Base-by-base conservation (phyloP, 2,329 filamentous ascomycete genomes). In the Nemania sp. region DNA sequence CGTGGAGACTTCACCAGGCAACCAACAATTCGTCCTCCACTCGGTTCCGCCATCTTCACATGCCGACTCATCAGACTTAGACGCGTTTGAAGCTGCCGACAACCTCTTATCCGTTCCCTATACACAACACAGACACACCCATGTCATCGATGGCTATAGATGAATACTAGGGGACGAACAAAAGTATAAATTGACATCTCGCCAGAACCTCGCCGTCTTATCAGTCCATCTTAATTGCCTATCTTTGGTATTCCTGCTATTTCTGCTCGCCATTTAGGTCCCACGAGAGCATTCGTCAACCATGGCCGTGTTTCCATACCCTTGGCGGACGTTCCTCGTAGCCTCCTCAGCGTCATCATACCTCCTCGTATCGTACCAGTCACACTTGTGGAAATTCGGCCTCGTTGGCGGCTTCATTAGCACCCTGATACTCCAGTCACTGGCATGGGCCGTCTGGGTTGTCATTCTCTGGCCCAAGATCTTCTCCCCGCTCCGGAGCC, bases 401-500 rank as follows among this genome's bases (percentile, higher is more conserved):
- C 74, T 80, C 13, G 17, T 75, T 13, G 51, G 62, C 42, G 69
- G 64, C 37, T 81, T 82, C 54, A 42, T 67, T 6, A 62, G 63
- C 12, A 59, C 74, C 29, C 83, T 75, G 75, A 5, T 72, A 2
- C 49, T 74, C 3, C 74, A 78, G 61, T 60, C 75, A 18, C 35
- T 76, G 9, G 37, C 66, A 3, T 81, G 74, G 71, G 70, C 45
- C 15, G 13, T 78, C n/a, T 85, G 78, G 75, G 65, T 65, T 2
- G 67, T 80, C 20, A 71, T 83, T 42, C 69, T 84, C 34, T 84
- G 80, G 65, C 82, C 82, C 15, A 76, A 78, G 29, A 70, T 77
- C 65, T 75, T 83, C 65, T 85, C 83, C 18, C 80, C 81, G 2
- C 72, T 85, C 57, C 75, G 79, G 15, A 73, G 76, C 51, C 71